A percentile compares a stretch with the other conserved stretches of the same genome.
Evolutionary conservation across 257 asterid genomes (phyloP).

Genomic region (Petrea volubilis): DNA sequence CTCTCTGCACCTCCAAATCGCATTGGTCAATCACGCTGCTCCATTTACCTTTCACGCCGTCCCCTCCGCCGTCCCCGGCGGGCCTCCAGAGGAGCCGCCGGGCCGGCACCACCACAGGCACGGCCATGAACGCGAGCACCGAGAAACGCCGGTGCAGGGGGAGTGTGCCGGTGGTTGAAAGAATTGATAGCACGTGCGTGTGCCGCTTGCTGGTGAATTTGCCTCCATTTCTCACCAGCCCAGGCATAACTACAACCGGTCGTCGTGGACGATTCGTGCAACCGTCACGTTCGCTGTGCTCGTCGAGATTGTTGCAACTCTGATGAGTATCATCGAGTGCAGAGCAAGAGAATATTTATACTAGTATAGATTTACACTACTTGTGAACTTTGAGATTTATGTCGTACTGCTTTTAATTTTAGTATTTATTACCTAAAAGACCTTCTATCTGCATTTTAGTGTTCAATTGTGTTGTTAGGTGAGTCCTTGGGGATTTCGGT

Average conservation of each 20-base stretch:
- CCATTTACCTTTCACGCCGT: constrained; percentile 34
- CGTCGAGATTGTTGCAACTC: constrained; percentile 28
- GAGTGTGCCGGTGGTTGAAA: constrained; percentile 80
- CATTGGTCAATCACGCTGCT: constrained; percentile 72
- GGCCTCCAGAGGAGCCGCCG: background rate
- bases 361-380: background rate
- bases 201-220: constrained; percentile 59
- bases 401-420: too few relatives aligned
- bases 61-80: constrained; percentile 44
- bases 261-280: constrained; percentile 44
- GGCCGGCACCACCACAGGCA: constrained; percentile 9
- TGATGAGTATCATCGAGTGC: constrained; percentile 10
- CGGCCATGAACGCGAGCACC: background rate
- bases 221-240: constrained; percentile 72
- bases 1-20: constrained; percentile 54
- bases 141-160: constrained; percentile 36
- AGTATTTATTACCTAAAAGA: too few relatives aligned
- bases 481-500: too few relatives aligned
- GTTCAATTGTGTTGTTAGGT: too few relatives aligned
- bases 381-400: too few relatives aligned
- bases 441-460: too few relatives aligned
- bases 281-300: constrained; percentile 53
- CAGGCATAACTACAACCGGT: constrained; percentile 56
- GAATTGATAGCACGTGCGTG: constrained; percentile 56
- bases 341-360: background rate